Base-by-base conservation (phyloP, 2,329 filamentous ascomycete species). In the Stylonectria norvegica region DNA sequence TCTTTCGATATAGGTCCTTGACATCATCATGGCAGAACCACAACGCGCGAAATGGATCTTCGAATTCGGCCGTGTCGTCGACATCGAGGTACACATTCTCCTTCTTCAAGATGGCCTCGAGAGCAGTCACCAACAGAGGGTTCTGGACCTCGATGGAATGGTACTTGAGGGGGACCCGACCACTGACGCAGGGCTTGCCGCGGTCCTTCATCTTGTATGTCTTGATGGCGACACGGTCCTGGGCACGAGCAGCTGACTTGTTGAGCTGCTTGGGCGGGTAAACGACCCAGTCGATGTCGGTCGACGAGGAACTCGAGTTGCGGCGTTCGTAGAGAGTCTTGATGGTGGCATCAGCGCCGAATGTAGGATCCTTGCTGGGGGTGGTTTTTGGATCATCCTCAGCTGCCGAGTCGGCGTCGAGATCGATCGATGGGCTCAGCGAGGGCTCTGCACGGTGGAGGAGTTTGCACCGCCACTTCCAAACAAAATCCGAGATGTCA, bases 11-110 rank as follows among this genome's bases (percentile, higher is more conserved):
- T 25, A 66, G 54, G 2, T 55, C 57, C 15, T 59, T 48, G 20
- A 73, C 67, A 35, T 67, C 67, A 18, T 69, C 65, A 42, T 70
- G 64, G 44, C 62, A 63, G 52, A 73, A 73, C 59, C 64, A 74
- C 3, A 73, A 55, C 5, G 62, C 49, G 10, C 58, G 60, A 46
- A 73, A 73, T 7, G 69, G 70, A 4, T 60, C 48, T 2, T 43
- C 34, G 53, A 74, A 72, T 5, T 36, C 53, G 8, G 62, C 65
- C 0, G 49, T 49, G 42, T 69, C 64, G 14, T 60, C 58, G 6
- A 55, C 42, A 38, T 70, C 63, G 12, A 73, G 56, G 40, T 64
- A 58, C 9, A 64, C 36, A 25, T 66, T 63, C 31, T 72, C 68
- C 42, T 64, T 64, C 43, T 63, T 62, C 22, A 75, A 43, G 18